A percentile compares a stretch with the other conserved stretches of the same genome.
Conservation (phyloP, 305 asterid species). For the Solanum chacoense region DNA sequence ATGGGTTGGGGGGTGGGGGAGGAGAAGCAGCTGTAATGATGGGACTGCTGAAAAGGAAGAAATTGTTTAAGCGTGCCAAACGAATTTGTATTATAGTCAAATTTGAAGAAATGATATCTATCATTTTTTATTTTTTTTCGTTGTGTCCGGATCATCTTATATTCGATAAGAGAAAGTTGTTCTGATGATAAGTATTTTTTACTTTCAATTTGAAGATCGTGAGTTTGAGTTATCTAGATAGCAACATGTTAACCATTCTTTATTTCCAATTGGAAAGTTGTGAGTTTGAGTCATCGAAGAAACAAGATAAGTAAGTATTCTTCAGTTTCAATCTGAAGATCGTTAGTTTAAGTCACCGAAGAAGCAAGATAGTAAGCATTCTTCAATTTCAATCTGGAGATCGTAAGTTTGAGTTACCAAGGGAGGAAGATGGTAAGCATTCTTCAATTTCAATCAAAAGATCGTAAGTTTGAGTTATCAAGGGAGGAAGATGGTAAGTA, state of each 20-base stretch:
- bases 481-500: not conserved
- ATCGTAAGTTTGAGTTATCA: no score
- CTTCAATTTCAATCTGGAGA: not conserved
- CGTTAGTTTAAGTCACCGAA: not conserved
- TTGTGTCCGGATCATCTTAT: not conserved
- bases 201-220: not conserved
- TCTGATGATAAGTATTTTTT: rapidly evolving
- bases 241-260: not conserved
- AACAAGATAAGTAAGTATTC: not conserved
- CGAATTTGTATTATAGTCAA: not conserved
- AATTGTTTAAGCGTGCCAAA: not conserved
- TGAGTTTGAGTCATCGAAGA: not conserved
- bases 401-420: not conserved
- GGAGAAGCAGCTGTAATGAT: conserved; percentile 6
- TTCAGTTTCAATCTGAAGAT: not conserved
- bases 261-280: no score
- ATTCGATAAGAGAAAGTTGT: not conserved
- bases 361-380: not conserved
- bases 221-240: not conserved
- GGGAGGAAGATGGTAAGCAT: not conserved
- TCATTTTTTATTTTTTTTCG: not conserved
- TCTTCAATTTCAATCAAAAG: not conserved
- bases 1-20: not conserved
- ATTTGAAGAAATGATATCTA: not conserved
- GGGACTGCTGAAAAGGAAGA: not conserved